Evolutionary conservation across 805 yeast species (phyloP), one percentile per base, ranked within the genome.

Genomic region (Saccharomycopsis sp.): DNA sequence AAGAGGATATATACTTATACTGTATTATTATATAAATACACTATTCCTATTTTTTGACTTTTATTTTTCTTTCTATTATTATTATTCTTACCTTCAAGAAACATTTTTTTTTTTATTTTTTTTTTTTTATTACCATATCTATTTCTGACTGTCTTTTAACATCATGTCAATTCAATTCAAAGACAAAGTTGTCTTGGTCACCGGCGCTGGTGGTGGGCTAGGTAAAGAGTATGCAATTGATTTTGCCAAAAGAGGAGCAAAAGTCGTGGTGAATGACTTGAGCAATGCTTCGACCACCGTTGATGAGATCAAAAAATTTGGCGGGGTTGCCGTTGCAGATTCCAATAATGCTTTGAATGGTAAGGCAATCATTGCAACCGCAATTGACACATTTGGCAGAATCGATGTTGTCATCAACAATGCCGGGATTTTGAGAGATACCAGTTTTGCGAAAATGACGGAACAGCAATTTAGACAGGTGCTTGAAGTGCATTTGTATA

Each of bases 181-280:
- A 54, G 86, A 78, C 53, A 80, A 82, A 59, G 96, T 89, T 33
- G 96, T 89, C 25, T 77, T 89, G 43, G 77, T 89, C 58, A 89
- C 96, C 37, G 98, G 98, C 25, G 92, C 96, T 36, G 98, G 98
- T 50, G 97, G 96, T 52, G 98, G 97, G 15, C 71, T 89, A 34
- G 98, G 98, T 18, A 82, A 72, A 53, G 77, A 77, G 36, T 89
- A 89, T 61, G 94, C 96, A 4, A 64, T 86, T 23, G 86, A 81
- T 52, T 89, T 71, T 62, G 97, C 94, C 32, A 67, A 76, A 45
- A 71, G 95, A 51, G 97, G 97, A 26, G 98, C 96, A 46, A 80
- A 80, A 53, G 96, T 89, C 27, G 95, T 89, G 19, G 95, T 89
- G 23, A 89, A 89, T 58, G 98, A 89, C 62, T 69, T 89, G 47